Base-by-base conservation (phyloP, 2,329 filamentous ascomycete genomes). In the Colletotrichum tanaceti region DNA sequence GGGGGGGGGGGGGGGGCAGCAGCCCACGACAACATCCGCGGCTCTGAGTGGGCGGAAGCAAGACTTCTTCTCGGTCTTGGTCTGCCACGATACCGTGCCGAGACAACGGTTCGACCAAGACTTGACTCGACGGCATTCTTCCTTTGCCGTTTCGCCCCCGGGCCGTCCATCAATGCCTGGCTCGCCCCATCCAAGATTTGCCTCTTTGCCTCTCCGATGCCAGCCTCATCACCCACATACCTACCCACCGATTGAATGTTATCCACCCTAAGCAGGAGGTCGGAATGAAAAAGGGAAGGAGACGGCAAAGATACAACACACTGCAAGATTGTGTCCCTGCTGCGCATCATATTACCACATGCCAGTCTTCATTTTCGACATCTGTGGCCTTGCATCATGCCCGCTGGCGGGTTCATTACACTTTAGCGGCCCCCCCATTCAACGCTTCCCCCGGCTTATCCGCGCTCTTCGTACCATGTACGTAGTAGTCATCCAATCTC, bases 351-450 rank as follows among this genome's bases (percentile, higher is more conserved):
- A 65, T 47, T 49, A 53, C 16, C 54, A 61, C 62, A 65, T 68
- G 65, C 65, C 62, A 57, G 50, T 70, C 38, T 58, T 70, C 24
- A 14, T 70, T 58, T 43, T 70, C 64, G 63, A 67, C 63, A 68
- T 63, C 63, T 63, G 7, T 54, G 13, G 35, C 28, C 49, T 24
- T 43, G 38, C 62, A 59, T 58, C 54, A 54, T 59, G 46, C 43
- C 57, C 14, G n/a, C 18, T 14, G 49, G 18, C 43, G 39, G 39
- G 43, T 55, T 43, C 20, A 22, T 35, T 13, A 28, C n/a, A 22
- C 32, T 22, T 38, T 66, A 69, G 55, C 41, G 46, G 43, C 64
- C n/a, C n/a, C n/a, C n/a, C 63, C 58, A 49, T 52, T 64, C 41
- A 43, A 38, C 20, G 11, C 57, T 20, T 35, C 18, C 24, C 39